Evolutionary conservation across 352 stramenopile genomes (phyloP).

Genomic region (Pythium aquatile): DNA sequence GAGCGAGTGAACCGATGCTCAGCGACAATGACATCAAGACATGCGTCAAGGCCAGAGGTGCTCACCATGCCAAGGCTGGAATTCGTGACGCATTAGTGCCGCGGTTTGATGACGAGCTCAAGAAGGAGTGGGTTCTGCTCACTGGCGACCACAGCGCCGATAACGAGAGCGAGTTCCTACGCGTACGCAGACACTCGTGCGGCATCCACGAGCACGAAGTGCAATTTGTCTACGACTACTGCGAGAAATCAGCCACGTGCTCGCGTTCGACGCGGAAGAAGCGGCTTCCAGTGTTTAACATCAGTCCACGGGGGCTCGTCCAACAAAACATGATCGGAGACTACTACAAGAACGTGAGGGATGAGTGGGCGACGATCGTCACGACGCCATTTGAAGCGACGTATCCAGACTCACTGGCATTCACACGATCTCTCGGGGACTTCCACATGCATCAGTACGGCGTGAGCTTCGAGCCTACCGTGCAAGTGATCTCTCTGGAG

Average conservation of each 20-base stretch:
- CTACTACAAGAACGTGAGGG: conserved; percentile 91
- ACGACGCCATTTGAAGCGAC: conserved; percentile 56
- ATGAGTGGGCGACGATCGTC: conserved; percentile 89
- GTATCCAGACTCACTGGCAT: conserved; percentile 83
- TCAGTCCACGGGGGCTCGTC: conserved; percentile 35
- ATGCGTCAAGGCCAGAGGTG: conserved; percentile 9
- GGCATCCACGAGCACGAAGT: conserved; percentile 38
- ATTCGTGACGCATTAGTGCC: conserved; percentile 5
- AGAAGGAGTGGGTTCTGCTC: conserved; percentile 46
- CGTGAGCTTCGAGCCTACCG: conserved; percentile 61
- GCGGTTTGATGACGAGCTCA: conserved; percentile 25
- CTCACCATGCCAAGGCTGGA: neutral
- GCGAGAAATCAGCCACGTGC: conserved; percentile 7
- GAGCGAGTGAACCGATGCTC: conserved; percentile 26
- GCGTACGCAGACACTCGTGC: conserved; percentile 41
- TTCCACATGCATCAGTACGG: conserved; percentile 89
- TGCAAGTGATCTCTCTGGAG: conserved; percentile 53
- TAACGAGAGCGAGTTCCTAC: conserved; percentile 67
- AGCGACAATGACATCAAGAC: conserved; percentile 28
- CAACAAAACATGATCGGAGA: conserved; percentile 41
- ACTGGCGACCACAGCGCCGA: conserved; percentile 86
- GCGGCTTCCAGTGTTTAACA: conserved; percentile 41
- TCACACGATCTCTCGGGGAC: conserved; percentile 86
- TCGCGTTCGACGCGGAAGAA: conserved; percentile 15
- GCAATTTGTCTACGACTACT: conserved; percentile 86